Base-by-base conservation (phyloP, 2,329 filamentous ascomycete species). In the Hirsutella rhossiliensis region DNA sequence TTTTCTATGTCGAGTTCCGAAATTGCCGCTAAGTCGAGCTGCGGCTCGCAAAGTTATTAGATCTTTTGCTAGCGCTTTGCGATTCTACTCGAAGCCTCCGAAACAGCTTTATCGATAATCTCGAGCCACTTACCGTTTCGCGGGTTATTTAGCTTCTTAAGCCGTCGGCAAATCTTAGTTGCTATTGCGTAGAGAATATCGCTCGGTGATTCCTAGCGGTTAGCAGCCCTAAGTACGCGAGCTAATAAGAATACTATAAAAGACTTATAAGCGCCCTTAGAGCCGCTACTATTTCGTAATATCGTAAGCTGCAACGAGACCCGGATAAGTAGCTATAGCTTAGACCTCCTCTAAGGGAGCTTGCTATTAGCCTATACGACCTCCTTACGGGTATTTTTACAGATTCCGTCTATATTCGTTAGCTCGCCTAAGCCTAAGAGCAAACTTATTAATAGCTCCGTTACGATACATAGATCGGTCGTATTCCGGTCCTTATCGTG, bases 351-450 rank as follows among this genome's bases (percentile, higher is more conserved):
- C 45, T 43, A 47, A 4, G 40, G 43, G 4, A 27, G 11, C 15
- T 37, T 37, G 37, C 40, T 28, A n/a, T 43, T 12, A 23, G 27
- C 11, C 18, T 12, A 40, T 3, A 45, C 27, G 13, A 47, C 45
- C 11, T 79, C 73, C 38, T 79, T 74, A 4, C 72, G 67, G 0
- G 69, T 72, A 27, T 69, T 59, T 45, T 79, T 80, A 40, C 50
- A 57, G n/a, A 78, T 61, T 1, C 58, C 54, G 0, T 40, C 40
- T 6, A 66, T 47, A 4, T 19, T 12, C 1, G 48, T 11, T 29
- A 12, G 12, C 23, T 42, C 41, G n/a, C 71, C 72, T 1, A 32
- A 12, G 5, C 65, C 59, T 12, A 57, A 55, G 2, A 76, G 49
- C 4, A 73, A 57, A 0, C 62, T 62, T 0, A 49, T 41, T 4